These are phyloP conservation scores for Pythium insidiosum DNA, from an alignment of 352 stramenopile species.

Conservation along the genomic window DNA sequence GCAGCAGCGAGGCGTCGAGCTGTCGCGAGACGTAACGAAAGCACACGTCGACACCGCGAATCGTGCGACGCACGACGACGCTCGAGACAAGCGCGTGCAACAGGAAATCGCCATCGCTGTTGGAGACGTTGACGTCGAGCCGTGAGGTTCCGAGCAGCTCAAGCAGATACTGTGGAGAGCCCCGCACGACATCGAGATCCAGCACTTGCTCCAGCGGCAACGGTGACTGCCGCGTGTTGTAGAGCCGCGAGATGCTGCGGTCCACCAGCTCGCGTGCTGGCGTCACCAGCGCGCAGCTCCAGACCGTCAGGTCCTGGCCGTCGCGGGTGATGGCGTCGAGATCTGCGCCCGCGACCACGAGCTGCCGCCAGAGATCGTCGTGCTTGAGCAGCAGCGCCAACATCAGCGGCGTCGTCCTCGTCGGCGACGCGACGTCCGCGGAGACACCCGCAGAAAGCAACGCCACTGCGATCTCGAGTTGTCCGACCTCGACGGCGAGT, in stretches of 20 bases:
- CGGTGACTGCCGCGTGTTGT: conserved; percentile 7
- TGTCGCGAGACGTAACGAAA: conserved; percentile 44
- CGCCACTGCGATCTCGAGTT: conserved; percentile 18
- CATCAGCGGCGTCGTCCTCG: conserved; percentile 49
- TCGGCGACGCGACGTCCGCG: conserved; percentile 16
- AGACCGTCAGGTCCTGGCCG: conserved; percentile 38
- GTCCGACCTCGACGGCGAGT: conserved; percentile 37
- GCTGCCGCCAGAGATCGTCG: conserved; percentile 9
- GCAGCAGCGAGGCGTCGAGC: conserved; percentile 9
- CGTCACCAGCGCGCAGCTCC: conserved; percentile 39
- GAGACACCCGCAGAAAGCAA: conserved; percentile 39
- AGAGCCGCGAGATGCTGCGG: conserved; percentile 7
- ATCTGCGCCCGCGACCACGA: conserved; percentile 23
- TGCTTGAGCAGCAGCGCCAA: conserved; percentile 37
- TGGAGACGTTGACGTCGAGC: conserved; percentile 57
- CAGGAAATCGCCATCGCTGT: conserved; percentile 45
- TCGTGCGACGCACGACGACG: conserved; percentile 27
- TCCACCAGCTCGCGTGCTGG: conserved; percentile 12
- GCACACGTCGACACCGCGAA: conserved; percentile 51
- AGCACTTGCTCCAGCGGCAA: conserved; percentile 14
- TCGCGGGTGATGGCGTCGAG: conserved; percentile 53
- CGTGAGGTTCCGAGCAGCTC: conserved; percentile 19
- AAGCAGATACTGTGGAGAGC: conserved; percentile 24
- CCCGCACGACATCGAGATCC: conserved; percentile 26
- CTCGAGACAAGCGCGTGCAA: conserved; percentile 57